Base-by-base conservation (phyloP, 352 stramenopile species). In the Pythium volutum region DNA sequence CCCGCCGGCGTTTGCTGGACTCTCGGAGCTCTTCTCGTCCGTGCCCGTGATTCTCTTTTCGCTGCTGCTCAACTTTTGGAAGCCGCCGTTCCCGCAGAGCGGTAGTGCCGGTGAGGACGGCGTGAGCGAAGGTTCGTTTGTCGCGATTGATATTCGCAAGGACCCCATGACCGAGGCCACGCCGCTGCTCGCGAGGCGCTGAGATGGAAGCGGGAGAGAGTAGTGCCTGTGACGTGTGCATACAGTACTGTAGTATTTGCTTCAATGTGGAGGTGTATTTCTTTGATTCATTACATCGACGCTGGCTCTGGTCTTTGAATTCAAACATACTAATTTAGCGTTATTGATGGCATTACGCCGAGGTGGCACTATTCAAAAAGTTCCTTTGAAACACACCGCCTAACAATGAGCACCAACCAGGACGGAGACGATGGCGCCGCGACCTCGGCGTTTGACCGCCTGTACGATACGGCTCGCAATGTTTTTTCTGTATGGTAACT, bases 1-100 rank as follows among this genome's bases (percentile, higher is more conserved):
- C n/a, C 79, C 84, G 16, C 81, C 84, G 11, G 75, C 80, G 12
- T 59, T 93, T 3, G 83, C 83, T 27, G 83, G 83, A 12, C 70
- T 93, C 23, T 90, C 81, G 20, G 82, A 91, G 55, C 58, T 90
- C 33, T 57, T 91, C 9, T 89, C 77, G 41, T 89, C 81, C 6
- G 81, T 93, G n/a, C 82, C 83, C 1, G 83, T 93, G 54, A 84
- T 93, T 20, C 63, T 89, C 14, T 90, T 90, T 59, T 90, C 79
- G 39, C 69, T 90, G 27, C 56, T 90, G 47, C 77, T 93, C 47
- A 86, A 85, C 55, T 55, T 75, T 31, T 93, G 82, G 79, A 75
- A 64, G 11, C 81, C 79, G 2, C 77, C 77, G 10, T 84, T 79
- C 55, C 34, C 59, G 43, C 53, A 57, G 69, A 61, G 48, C 59